phyloP scores from a whole-genome alignment of 768 basidiomycete genomes.

The Crepidotus variabilis region DNA sequence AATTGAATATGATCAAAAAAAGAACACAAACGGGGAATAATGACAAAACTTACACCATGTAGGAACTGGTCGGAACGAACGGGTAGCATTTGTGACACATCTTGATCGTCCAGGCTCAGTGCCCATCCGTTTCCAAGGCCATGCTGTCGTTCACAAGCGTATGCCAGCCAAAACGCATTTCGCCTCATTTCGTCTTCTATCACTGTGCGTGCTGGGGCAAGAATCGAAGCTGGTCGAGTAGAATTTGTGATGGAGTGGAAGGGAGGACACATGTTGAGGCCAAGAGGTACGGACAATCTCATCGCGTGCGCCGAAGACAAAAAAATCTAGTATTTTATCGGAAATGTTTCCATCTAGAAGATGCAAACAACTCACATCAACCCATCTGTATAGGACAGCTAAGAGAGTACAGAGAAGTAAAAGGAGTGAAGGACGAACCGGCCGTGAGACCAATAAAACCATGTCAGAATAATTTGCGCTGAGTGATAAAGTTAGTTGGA shows the following conservation, averaged over 20 bases:
- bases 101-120: slow-evolving; percentile 65
- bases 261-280: slow-evolving; percentile 63
- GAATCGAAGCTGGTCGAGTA: slow-evolving; percentile 52
- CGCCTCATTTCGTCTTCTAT: slow-evolving; percentile 70
- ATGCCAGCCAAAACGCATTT: slow-evolving; percentile 73
- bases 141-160: slow-evolving; percentile 63
- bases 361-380: slow-evolving; percentile 45
- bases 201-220: slow-evolving; percentile 54
- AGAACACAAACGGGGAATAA: background rate
- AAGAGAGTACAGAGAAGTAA: slow-evolving; percentile 7
- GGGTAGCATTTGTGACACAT: slow-evolving; percentile 69
- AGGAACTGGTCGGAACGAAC: slow-evolving; percentile 58
- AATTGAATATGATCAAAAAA: background rate
- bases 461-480: slow-evolving; percentile 45
- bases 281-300: slow-evolving; percentile 59
- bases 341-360: background rate
- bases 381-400: slow-evolving; percentile 47
- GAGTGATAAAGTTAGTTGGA: background rate
- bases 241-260: slow-evolving; percentile 64
- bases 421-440: slow-evolving; percentile 36
- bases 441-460: slow-evolving; percentile 75
- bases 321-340: slow-evolving; percentile 45
- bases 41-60: slow-evolving; percentile 44
- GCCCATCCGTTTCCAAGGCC: slow-evolving; percentile 73
- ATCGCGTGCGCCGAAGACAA: slow-evolving; percentile 52